Percentiles rank a stretch among this genome's conserved stretches.
These are phyloP conservation scores for Sporisorium reilianum DNA, from an alignment of 1,284 basidiomycete genomes.

Conservation along the genomic window DNA sequence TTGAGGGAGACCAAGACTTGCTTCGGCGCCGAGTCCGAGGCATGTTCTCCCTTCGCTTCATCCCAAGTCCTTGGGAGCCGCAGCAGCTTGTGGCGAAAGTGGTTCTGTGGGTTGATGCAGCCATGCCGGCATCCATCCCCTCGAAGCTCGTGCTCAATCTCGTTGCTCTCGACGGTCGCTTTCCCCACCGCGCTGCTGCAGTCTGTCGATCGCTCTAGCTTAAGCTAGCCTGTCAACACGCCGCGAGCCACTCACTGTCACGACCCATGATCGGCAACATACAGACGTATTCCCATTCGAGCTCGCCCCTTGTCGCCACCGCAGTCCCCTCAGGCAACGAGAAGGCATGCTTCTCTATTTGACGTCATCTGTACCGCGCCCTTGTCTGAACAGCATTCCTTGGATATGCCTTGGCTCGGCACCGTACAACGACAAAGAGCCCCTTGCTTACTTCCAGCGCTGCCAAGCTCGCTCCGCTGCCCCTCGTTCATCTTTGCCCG, in stretches of 20 bases:
- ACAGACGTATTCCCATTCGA: background rate
- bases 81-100: background rate
- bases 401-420: background rate
- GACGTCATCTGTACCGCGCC: background rate
- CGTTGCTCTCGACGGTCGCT: too few species aligned
- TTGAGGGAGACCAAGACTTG: background rate
- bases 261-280: conserved; percentile 4
- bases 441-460: background rate
- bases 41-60: background rate
- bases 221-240: background rate
- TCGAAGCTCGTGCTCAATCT: background rate
- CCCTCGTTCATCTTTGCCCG: background rate
- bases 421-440: background rate
- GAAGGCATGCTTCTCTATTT: background rate
- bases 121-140: background rate
- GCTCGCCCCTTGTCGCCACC: background rate
- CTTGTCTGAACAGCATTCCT: background rate
- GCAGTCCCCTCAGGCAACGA: background rate
- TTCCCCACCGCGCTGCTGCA: too few species aligned
- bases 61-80: background rate
- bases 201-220: background rate
- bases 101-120: background rate
- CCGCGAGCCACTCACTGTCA: background rate
- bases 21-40: conserved; percentile 3
- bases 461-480: background rate